Conservation (phyloP, 257 asterid genomes). For the Fraxinus excelsior region DNA sequence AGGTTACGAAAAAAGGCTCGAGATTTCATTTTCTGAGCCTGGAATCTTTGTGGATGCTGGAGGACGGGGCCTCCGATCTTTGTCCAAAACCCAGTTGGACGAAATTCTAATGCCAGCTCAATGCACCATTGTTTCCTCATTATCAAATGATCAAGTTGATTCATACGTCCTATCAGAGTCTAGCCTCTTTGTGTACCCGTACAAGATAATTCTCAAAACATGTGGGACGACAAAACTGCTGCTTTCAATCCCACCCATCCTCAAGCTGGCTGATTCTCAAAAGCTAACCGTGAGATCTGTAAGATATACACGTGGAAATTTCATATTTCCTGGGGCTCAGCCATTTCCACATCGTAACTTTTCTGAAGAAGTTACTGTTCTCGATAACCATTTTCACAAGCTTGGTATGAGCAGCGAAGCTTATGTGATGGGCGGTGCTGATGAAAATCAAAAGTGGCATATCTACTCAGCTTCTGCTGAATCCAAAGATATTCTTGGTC, state of each 20-base stretch:
- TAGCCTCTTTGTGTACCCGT: slow-evolving; percentile 57
- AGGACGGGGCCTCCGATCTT: slow-evolving; percentile 35
- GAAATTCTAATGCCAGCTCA: slow-evolving; percentile 39
- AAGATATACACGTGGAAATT: slow-evolving; percentile 47
- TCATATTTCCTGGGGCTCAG: slow-evolving; percentile 41
- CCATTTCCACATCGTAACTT: slow-evolving; percentile 41
- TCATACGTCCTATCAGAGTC: slow-evolving; percentile 66
- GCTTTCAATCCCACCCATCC: slow-evolving; percentile 49
- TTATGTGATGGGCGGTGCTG: slow-evolving; percentile 31
- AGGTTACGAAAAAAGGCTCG: slow-evolving; percentile 61
- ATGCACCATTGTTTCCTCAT: slow-evolving; percentile 40
- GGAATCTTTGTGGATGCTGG: slow-evolving; percentile 23
- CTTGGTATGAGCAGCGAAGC: slow-evolving; percentile 37
- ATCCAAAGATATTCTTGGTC: neutral
- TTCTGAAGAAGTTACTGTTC: slow-evolving; percentile 39
- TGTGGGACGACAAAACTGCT: slow-evolving; percentile 63
- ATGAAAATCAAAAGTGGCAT: slow-evolving; percentile 50
- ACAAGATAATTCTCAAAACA: slow-evolving; percentile 57
- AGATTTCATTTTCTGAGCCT: slow-evolving; percentile 36
- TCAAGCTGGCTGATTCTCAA: slow-evolving; percentile 34
- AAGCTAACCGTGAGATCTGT: slow-evolving; percentile 45
- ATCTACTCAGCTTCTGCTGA: slow-evolving; percentile 52
- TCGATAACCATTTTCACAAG: slow-evolving; percentile 29
- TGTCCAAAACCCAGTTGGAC: slow-evolving; percentile 37
- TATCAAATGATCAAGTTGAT: slow-evolving; percentile 35